Percentiles rank a stretch among this genome's conserved stretches.
Evolutionary conservation across 2,329 filamentous ascomycete species (phyloP).

Genomic region (Alternaria solani): DNA sequence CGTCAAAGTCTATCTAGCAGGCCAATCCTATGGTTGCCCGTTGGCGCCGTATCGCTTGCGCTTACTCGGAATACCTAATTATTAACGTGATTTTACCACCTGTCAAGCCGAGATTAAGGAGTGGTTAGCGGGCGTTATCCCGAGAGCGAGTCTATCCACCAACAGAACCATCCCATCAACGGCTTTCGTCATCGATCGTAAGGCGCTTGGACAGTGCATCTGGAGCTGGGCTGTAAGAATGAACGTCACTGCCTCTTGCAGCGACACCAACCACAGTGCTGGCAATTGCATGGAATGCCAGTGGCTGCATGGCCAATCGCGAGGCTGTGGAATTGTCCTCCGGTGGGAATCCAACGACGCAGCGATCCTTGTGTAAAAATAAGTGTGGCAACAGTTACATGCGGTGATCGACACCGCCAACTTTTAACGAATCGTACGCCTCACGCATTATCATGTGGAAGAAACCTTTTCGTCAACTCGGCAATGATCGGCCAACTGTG

Average conservation of each 20-base stretch:
- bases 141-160: conserved; percentile 24
- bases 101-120: conserved; percentile 51
- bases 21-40: conserved; percentile 47
- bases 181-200: conserved; percentile 34
- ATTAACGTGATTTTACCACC: conserved; percentile 27
- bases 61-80: conserved; percentile 34
- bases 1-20: conserved; percentile 25
- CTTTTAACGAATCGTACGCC: conserved; percentile 28
- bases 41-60: conserved; percentile 44
- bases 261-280: conserved; percentile 17
- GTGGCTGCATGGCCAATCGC: conserved; percentile 20
- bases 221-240: conserved; percentile 16
- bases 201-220: conserved; percentile 22
- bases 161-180: conserved; percentile 20
- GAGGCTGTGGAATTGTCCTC: conserved; percentile 21
- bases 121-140: conserved; percentile 41
- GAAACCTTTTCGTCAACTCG: conserved; percentile 22
- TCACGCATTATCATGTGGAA: conserved; percentile 42
- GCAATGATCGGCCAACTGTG: conserved; percentile 32
- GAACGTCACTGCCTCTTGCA: conserved; percentile 7
- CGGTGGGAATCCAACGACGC: conserved; percentile 24
- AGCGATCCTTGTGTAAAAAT: conserved; percentile 34
- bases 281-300: conserved; percentile 19
- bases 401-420: conserved; percentile 23
- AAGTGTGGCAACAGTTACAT: conserved; percentile 43